Base-by-base conservation (phyloP, 345 rosid genomes). In the Syzygium grande region DNA sequence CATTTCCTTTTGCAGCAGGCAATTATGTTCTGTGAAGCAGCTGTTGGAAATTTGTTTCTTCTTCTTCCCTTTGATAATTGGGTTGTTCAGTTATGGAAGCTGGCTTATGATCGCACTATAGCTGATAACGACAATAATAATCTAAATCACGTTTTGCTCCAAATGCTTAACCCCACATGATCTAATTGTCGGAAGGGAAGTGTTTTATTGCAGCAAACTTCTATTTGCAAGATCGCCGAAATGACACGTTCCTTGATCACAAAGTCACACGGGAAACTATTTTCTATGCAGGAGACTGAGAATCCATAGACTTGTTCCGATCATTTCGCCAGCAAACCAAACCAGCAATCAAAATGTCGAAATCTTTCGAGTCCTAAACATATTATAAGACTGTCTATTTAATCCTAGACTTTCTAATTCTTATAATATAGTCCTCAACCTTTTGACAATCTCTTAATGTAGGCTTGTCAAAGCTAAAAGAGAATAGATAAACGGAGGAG, bases 361-460 rank as follows among this genome's bases (percentile, higher is more conserved):
- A 30, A 65, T 5, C 11, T 30, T 65, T 15, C 29, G 34, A 34
- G 0, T 68, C 7, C 2, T 8, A 68, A 68, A 68, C 8, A 0
- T 34, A 30, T 30, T 0, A 5, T 8, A 5, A 10, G 11, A 2
- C 4, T 17, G 2, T 5, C 22, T 8, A 68, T 68, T 30, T 1
- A 30, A 1, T 30, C 5, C 1, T 65, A 30, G 14, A 15, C 7
- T 30, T 65, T 65, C 16, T 0, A 16, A 15, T 65, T 30, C 15
- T 63, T 1, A 14, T 3, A 29, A 14, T 63, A 29, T 63, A 63
- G 22, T 63, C 9, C 2, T 29, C 3, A 3, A 14, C 8, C 19
- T 29, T 29, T 17, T 2, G 8, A 29, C 9, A 11, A 29, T 13
- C 3, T 8, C 12, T 63, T 6, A 7, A 14, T 65, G 16, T 30